Conservation (phyloP, 108 stramenopile species). For the Skeletonema menzelii region DNA sequence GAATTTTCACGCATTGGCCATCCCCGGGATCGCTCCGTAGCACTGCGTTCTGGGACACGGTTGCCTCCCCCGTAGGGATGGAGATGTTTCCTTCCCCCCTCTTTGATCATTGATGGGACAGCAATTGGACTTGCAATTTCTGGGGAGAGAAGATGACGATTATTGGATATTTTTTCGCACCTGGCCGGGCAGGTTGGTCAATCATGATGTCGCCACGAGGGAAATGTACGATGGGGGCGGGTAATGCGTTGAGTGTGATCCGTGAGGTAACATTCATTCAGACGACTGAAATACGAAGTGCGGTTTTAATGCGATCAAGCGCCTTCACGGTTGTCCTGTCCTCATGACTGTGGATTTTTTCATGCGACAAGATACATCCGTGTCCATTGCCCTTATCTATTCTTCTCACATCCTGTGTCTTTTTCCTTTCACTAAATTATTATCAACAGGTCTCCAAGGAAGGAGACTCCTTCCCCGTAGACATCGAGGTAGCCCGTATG, state of each 20-base stretch:
- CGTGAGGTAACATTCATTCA: not conserved
- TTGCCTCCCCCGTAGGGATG: not conserved
- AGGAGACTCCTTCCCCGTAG: constrained; percentile 93
- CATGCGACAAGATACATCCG: not conserved
- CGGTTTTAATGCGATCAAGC: not conserved
- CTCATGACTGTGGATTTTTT: too few relatives aligned
- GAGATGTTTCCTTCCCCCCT: not conserved
- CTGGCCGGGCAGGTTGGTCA: not conserved
- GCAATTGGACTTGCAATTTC: too few relatives aligned
- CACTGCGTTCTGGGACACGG: not conserved
- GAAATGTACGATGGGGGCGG: not conserved
- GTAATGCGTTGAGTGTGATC: not conserved
- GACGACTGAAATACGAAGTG: too few relatives aligned
- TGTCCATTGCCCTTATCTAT: not conserved
- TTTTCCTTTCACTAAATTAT: not conserved
- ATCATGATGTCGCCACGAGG: not conserved
- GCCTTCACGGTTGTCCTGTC: not conserved
- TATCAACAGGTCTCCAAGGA: constrained; percentile 88
- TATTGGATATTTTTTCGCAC: not conserved
- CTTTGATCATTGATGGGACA: not conserved
- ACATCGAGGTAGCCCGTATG: constrained; percentile 94
- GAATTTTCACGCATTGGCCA: not conserved
- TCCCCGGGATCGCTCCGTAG: not conserved
- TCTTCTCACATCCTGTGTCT: not conserved
- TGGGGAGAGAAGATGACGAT: too few relatives aligned